These are phyloP conservation scores for Chrysanthemum lavandulifolium DNA, from an alignment of 129 eudicot species.

Conservation along the genomic window DNA sequence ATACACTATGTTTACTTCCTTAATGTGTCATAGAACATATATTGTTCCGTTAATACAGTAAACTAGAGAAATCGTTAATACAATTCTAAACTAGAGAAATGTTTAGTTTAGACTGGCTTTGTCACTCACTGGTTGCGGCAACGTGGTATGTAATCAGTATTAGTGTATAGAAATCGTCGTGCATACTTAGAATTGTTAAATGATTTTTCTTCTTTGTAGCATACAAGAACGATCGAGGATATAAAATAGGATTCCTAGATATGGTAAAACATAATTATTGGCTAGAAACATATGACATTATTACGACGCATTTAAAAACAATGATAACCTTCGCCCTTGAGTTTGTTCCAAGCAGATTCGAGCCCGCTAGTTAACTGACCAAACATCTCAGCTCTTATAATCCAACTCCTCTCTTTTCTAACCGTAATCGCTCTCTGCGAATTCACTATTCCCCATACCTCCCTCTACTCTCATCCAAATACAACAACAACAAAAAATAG, in stretches of 20 bases:
- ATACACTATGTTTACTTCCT: neutral
- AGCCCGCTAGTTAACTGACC: conserved; percentile 90
- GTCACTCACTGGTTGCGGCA: neutral
- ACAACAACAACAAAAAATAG: neutral
- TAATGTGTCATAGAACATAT: neutral
- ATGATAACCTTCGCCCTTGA: conserved; percentile 80
- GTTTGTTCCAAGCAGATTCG: conserved; percentile 95
- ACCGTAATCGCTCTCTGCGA: conserved; percentile 24
- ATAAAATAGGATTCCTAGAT: neutral
- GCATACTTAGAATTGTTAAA: no score
- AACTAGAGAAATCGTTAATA: no score
- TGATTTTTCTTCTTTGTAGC: no score
- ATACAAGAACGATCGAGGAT: no score
- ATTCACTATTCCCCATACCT: conserved; percentile 64
- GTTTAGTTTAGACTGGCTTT: neutral
- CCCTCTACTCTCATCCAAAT: conserved; percentile 40
- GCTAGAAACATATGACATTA: no score
- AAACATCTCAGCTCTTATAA: conserved; percentile 87
- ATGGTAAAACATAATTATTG: no score
- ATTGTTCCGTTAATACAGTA: no score
- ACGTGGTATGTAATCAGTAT: no score
- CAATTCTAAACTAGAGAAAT: neutral
- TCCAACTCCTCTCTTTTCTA: conserved; percentile 36
- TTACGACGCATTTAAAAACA: no score
- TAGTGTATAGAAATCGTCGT: no score